Conservation (phyloP, 768 basidiomycete genomes). For the Russula dissimulans region DNA sequence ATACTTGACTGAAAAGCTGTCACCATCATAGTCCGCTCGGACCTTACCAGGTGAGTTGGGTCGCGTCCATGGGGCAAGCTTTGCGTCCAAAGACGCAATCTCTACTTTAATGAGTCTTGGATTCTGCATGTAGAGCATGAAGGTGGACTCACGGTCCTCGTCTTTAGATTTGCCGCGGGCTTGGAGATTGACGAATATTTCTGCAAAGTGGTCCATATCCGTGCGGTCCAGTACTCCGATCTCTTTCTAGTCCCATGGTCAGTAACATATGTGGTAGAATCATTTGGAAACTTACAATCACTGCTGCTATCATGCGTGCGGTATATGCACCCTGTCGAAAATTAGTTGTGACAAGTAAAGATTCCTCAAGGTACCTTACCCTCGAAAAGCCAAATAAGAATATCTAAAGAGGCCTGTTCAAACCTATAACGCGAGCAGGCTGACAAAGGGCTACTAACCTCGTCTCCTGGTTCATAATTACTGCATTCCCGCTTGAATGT, state of each 20-base stretch:
- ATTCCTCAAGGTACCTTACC: conserved; percentile 30
- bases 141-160: conserved; percentile 30
- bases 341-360: conserved; percentile 6
- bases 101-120: conserved; percentile 24
- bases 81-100: conserved; percentile 30
- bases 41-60: conserved; percentile 42
- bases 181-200: conserved; percentile 54
- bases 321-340: conserved; percentile 59
- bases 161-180: conserved; percentile 47
- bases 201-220: conserved; percentile 64
- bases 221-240: conserved; percentile 62
- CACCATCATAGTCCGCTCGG: conserved; percentile 38
- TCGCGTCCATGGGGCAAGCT: conserved; percentile 48
- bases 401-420: conserved; percentile 34
- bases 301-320: conserved; percentile 61
- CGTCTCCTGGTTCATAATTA: conserved; percentile 64
- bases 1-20: conserved; percentile 56
- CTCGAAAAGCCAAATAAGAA: conserved; percentile 74
- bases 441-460: conserved; percentile 32
- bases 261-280: background rate
- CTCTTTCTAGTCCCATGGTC: conserved; percentile 40
- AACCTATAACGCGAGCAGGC: background rate
- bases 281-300: conserved; percentile 39
- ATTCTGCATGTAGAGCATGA: background rate
- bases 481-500: conserved; percentile 27